Base-by-base conservation (phyloP, 305 asterid genomes). In the Euphrasia arctica region DNA sequence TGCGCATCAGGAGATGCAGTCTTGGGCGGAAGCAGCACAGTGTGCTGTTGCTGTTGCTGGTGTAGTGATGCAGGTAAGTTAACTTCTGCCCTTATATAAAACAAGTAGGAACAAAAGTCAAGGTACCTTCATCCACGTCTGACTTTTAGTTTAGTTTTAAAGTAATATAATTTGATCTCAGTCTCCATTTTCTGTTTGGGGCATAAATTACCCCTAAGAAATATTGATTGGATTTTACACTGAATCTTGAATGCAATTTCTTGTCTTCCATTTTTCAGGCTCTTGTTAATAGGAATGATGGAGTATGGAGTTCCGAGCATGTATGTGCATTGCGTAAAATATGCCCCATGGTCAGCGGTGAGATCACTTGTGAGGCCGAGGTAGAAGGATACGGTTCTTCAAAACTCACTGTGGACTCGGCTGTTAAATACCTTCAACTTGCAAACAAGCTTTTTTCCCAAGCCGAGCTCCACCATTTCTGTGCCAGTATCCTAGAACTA, bases 11-110 rank as follows among this genome's bases (percentile, higher is more conserved):
- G 99, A 94, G 83, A 94, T 94, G 99, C 97, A 90, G 74, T 94
- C 99, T 62, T 94, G 99, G 99, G 99, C 97, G 79, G 99, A 94
- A 85, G 97, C 99, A 69, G 99, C 99, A 6, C 87, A 94, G 75
- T 94, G 99, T 75, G 99, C 97, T 71, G 97, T 90, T 68, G 99
- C 95, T 76, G 99, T 94, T 72, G 97, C 99, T 70, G 99, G 99
- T 58, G 99, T 94, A 43, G 97, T 94, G 72, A 94, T 90, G 96
- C 99, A 88, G 94, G 99, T 88, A 60, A 48, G 51, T 57, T 55
- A 45, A 48, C 54, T 54, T 55, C 59, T 60, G 55, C 54, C 54
- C 22, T 62, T 70, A 58, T 39, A 60, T 22, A 65, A 42, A 34
- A 43, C 10, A 58, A 14, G 68, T 61, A 42, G 47, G 45, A 52